phyloP scores from a whole-genome alignment of 2,329 filamentous ascomycete species.

The Periglandula ipomoeae region DNA sequence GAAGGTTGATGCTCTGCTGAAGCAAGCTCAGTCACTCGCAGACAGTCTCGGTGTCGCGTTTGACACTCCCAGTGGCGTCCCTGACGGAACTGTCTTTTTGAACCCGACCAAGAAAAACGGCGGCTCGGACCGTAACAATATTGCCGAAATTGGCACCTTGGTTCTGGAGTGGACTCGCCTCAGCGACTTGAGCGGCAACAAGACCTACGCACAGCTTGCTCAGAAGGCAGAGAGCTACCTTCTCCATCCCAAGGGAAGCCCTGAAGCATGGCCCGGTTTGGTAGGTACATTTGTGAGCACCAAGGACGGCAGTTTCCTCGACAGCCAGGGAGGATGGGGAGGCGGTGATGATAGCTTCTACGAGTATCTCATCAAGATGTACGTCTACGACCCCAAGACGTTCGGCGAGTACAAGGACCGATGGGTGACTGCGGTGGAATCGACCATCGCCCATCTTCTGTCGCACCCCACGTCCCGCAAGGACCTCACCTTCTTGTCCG shows the following conservation, averaged over 20 bases:
- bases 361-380: slow-evolving; percentile 90
- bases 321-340: slow-evolving; percentile 64
- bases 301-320: slow-evolving; percentile 54
- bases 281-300: slow-evolving; percentile 60
- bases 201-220: slow-evolving; percentile 55
- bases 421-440: slow-evolving; percentile 69
- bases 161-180: slow-evolving; percentile 79
- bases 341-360: slow-evolving; percentile 75
- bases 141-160: slow-evolving; percentile 70
- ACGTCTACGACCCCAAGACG: slow-evolving; percentile 59
- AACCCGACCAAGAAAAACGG: slow-evolving; percentile 38
- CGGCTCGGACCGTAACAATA: slow-evolving; percentile 50
- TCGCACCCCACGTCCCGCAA: slow-evolving; percentile 57
- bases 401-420: slow-evolving; percentile 60
- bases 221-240: slow-evolving; percentile 63
- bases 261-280: slow-evolving; percentile 69
- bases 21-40: slow-evolving; percentile 59
- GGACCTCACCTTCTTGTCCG: slow-evolving; percentile 63
- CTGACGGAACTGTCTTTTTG: slow-evolving; percentile 59
- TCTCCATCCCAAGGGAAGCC: slow-evolving; percentile 46
- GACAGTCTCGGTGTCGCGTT: slow-evolving; percentile 71
- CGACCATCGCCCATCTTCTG: slow-evolving; percentile 60
- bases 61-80: slow-evolving; percentile 65
- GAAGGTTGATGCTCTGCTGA: slow-evolving; percentile 50
- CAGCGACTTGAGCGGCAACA: slow-evolving; percentile 62